Evolutionary conservation across 2,329 filamentous ascomycete genomes (phyloP).

Genomic region (Epichloe gansuensis): DNA sequence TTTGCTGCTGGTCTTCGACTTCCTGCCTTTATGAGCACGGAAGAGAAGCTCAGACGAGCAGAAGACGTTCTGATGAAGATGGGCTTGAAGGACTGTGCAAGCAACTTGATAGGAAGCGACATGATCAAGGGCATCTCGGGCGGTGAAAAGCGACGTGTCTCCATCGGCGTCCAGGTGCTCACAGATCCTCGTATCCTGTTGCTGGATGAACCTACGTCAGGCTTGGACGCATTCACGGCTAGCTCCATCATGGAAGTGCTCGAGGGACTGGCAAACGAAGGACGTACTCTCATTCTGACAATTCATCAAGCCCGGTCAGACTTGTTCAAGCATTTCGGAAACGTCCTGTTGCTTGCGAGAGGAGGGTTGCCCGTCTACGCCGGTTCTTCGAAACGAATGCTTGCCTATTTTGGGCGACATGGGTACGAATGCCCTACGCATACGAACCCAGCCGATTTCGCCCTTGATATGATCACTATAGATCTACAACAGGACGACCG

Average conservation of each 20-base stretch:
- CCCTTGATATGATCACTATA: constrained; percentile 63
- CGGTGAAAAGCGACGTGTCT: constrained; percentile 66
- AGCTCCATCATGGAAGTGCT: constrained; percentile 66
- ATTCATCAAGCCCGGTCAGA: constrained; percentile 69
- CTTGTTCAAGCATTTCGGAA: constrained; percentile 59
- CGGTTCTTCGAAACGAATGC: constrained; percentile 50
- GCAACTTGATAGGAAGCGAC: constrained; percentile 61
- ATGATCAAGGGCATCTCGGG: constrained; percentile 68
- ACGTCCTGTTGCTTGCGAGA: constrained; percentile 56
- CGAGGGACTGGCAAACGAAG: constrained; percentile 57
- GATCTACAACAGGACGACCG: constrained; percentile 54
- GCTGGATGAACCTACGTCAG: constrained; percentile 66
- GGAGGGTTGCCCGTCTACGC: constrained; percentile 59
- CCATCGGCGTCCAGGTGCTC: constrained; percentile 65
- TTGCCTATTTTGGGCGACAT: constrained; percentile 47
- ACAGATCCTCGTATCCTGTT: constrained; percentile 63
- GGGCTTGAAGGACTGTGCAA: constrained; percentile 66
- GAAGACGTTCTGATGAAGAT: constrained; percentile 64
- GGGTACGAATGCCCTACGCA: constrained; percentile 55
- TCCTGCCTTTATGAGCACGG: constrained; percentile 55
- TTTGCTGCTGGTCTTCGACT: constrained; percentile 62
- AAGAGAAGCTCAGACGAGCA: constrained; percentile 54
- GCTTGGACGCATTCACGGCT: constrained; percentile 67
- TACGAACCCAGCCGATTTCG: constrained; percentile 69
- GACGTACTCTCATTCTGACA: constrained; percentile 62